Conservation (phyloP, 73 alveolate species). For the Tetrahymena borealis region DNA sequence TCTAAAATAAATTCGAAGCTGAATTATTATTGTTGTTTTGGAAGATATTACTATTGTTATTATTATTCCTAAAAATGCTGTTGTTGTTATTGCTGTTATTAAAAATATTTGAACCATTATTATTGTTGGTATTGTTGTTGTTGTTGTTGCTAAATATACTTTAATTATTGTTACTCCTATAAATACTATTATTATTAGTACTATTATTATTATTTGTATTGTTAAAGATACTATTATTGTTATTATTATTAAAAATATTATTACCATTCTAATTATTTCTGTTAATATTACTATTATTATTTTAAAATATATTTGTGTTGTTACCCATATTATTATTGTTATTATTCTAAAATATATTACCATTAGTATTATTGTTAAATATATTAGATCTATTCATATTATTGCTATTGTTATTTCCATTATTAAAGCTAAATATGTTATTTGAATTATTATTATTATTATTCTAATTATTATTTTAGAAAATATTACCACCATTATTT, state of each 20-base stretch:
- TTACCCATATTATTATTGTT: not conserved
- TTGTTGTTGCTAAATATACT: not conserved
- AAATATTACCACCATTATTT: not conserved
- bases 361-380: not conserved
- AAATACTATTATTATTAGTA: conserved; percentile 1
- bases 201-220: conserved; percentile 1
- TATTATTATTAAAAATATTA: not conserved
- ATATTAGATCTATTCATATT: not conserved
- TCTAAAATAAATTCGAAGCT: not conserved
- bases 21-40: not conserved
- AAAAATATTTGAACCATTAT: not conserved
- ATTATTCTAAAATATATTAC: not conserved
- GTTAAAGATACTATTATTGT: not conserved
- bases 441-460: not conserved
- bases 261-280: not conserved
- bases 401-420: not conserved
- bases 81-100: not conserved
- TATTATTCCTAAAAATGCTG: not conserved
- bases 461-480: not conserved
- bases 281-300: not conserved
- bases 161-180: not conserved
- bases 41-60: not conserved
- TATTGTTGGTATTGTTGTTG: not conserved
- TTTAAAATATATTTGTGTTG: not conserved
- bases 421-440: not conserved